Base-by-base conservation (phyloP, 768 basidiomycete species). In the Lentinula guzmanii region DNA sequence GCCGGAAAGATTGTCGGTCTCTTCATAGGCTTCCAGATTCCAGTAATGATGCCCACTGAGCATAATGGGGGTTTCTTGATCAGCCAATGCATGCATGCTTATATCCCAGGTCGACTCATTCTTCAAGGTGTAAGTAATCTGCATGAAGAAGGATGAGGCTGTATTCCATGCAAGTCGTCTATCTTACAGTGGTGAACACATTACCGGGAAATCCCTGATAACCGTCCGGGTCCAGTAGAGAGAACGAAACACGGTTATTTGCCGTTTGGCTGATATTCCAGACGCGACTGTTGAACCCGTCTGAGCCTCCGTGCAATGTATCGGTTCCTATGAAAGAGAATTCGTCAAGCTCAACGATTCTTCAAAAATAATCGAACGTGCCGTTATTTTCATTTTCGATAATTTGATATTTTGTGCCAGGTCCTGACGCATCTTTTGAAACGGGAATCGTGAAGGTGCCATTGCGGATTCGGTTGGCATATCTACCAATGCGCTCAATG, bases 171-270 rank as follows among this genome's bases (percentile, higher is more conserved):
- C 28, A 28, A 28, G 28, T 28, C 28, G 73, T 72, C 57, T 76
- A 77, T 15, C 9, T 61, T 61, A 77, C 75, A 24, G 66, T 66
- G 16, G 76, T 74, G 7, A 69, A 56, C 1, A 76, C 77, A 28
- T 72, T 73, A 9, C 80, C 81, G 0, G 82, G 82, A 67, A 83
- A 83, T 1, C 81, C 82, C 68, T 81, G 69, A 24, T 65, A 70
- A 18, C 79, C 80, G 62, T 72, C 66, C 18, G 75, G 72, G 64
- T 82, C 82, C 33, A 77, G 39, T 28, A 28, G 28, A 28, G 28
- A 28, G 2, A 28, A 28, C 28, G 28, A 28, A 28, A 28, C 28
- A 28, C 28, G 3, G 3, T 28, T 28, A 28, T 28, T 4, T 28
- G 28, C 28, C 28, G 28, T 28, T 28, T 28, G 28, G 28, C 3